Percentiles rank a stretch among this genome's conserved stretches.
phyloP scores from a whole-genome alignment of 208 protist genomes.

The Novymonas esmeraldas region DNA sequence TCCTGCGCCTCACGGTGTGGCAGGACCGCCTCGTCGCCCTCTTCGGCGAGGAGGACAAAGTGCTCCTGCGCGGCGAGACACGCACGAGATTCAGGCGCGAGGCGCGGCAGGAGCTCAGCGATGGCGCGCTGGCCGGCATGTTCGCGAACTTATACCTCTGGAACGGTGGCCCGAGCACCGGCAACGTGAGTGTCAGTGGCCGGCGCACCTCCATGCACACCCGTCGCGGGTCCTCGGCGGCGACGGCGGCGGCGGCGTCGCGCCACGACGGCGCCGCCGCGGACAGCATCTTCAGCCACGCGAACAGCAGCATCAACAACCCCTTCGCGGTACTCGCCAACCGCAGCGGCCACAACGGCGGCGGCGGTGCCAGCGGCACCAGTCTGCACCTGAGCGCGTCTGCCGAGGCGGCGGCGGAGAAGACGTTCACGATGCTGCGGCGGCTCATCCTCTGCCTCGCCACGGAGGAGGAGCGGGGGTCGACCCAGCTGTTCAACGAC shows the following conservation, averaged over 20 bases:
- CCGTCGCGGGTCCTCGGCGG: constrained; percentile 15
- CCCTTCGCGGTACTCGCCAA: constrained; percentile 1
- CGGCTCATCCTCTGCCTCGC: constrained; percentile 55
- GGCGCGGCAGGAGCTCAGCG: constrained; percentile 39
- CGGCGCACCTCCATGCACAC: constrained; percentile 19
- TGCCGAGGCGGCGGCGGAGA: constrained; percentile 14
- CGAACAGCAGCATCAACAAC: constrained; percentile 7
- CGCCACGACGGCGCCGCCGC: constrained; percentile 1
- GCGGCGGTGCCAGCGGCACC: not conserved
- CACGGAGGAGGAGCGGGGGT: constrained; percentile 50
- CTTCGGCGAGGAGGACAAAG: constrained; percentile 34
- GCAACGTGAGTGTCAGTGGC: not conserved
- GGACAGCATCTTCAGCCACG: constrained; percentile 1
- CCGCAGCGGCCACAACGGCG: not conserved
- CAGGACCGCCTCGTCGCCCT: constrained; percentile 50
- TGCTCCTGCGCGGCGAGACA: constrained; percentile 34
- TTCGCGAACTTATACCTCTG: constrained; percentile 27
- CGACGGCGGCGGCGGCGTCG: not conserved
- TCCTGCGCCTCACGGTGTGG: constrained; percentile 53
- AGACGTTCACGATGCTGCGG: constrained; percentile 34
- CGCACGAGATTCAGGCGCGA: constrained; percentile 41
- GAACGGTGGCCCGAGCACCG: constrained; percentile 7
- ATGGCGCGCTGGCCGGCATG: constrained; percentile 25
- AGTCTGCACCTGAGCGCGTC: not conserved
- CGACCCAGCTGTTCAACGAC: constrained; percentile 52